Base-by-base conservation (phyloP, 306 rosid genomes). In the Dryas octopetala region DNA sequence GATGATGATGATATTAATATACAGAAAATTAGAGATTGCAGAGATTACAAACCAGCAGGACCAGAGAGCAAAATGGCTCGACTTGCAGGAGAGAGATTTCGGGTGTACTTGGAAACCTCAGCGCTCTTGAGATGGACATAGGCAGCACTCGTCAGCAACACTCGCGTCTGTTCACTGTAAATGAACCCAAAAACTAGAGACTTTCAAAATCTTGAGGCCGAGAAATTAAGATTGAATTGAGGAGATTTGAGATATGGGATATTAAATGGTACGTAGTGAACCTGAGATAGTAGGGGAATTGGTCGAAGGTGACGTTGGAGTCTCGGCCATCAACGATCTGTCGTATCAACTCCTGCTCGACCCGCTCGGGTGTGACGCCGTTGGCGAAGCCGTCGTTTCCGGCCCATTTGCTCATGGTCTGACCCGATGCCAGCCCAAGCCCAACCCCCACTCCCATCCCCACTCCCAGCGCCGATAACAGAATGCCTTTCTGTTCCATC, bases 21-120 rank as follows among this genome's bases (percentile, higher is more conserved):
- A 46, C 17, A 4, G 1, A 47, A 19, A 10, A 60, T 15, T 23
- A 28, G n/a, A 53, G 7, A 26, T 17, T 45, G 45, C 51, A 71
- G 48, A 59, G 48, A 59, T 8, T 59, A 76, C 80, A 78, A 74
- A 95, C 97, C 97, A 44, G 98, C 88, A 52, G 98, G 98, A 23
- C 99, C 99, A 2, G 99, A 96, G 46, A 92, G 98, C 82, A 96
- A 76, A 83, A 96, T 92, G 46, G 98, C 91, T 50, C 93, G 84
- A 76, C 98, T 96, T 15, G 97, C 98, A n/a, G 99, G 99, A 74
- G 97, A 84, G 55, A 96, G 98, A 74, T 96, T 96, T 11, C 99
- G 92, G 0, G 98, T 90, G 74, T 86, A 79, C 79, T 88, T 96
- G 0, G 90, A 96, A 82, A 90, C 92, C 62, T 96, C 99, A 16